phyloP scores from a whole-genome alignment of 768 basidiomycete species.

The Clathrus columnatus region DNA sequence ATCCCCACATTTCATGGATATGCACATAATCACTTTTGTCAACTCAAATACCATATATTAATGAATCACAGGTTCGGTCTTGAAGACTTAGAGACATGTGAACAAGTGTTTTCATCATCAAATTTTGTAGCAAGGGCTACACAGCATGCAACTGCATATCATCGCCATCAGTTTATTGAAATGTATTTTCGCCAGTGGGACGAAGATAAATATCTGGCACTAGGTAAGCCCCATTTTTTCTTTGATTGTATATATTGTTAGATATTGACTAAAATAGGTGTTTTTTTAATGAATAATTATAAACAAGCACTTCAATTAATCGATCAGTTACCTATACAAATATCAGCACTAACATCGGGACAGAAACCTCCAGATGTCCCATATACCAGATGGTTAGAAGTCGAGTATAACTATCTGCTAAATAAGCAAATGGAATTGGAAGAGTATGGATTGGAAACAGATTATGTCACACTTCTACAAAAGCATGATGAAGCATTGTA shows the following conservation, averaged over 20 bases:
- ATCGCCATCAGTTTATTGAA: conserved; percentile 23
- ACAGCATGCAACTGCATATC: conserved; percentile 22
- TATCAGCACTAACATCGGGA: not conserved
- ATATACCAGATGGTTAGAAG: not conserved
- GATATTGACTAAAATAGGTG: not conserved
- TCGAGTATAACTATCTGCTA: not conserved
- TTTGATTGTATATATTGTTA: not conserved
- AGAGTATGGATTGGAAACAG: not conserved
- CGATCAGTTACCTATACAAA: not conserved
- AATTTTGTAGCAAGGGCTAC: conserved; percentile 18
- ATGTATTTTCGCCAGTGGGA: conserved; percentile 27
- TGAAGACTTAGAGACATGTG: conserved; percentile 27
- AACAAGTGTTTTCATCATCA: conserved; percentile 25
- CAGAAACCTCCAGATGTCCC: not conserved
- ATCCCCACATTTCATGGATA: conserved; percentile 20
- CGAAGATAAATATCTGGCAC: conserved; percentile 25
- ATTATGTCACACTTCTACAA: not conserved
- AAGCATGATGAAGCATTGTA: not conserved
- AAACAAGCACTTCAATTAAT: conserved; percentile 1
- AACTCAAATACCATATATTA: conserved; percentile 25
- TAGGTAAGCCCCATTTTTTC: conserved; percentile 12
- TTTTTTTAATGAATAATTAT: conserved; percentile 1
- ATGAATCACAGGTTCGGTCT: conserved; percentile 24
- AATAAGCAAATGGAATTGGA: not conserved
- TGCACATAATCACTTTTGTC: conserved; percentile 20